Evolutionary conservation across 208 protist genomes (phyloP).

Genomic region (Leishmania turanica): DNA sequence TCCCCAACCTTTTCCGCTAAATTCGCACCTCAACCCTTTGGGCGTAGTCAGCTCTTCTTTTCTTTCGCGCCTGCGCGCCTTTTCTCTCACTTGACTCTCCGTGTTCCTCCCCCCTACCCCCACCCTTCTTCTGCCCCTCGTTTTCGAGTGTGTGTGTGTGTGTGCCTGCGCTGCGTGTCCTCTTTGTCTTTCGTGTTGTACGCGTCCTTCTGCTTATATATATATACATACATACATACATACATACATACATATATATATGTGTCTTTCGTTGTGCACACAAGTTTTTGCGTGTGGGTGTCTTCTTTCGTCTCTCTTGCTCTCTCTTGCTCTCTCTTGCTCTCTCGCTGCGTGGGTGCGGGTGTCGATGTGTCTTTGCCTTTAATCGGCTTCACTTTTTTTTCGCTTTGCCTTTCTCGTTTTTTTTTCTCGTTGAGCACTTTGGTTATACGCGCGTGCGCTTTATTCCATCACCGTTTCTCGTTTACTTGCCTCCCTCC

Average conservation of each 20-base stretch:
- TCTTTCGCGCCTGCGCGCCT: not conserved
- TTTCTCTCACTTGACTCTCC: not conserved
- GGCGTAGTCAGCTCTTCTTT: not conserved
- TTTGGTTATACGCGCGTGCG: not conserved
- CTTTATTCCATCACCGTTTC: not conserved
- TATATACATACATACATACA: not conserved
- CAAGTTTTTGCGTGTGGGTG: not conserved
- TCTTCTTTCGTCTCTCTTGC: not conserved
- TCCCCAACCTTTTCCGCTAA: not conserved
- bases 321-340: not conserved
- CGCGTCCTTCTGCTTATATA: not conserved
- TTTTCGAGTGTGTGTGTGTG: not conserved
- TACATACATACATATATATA: not conserved
- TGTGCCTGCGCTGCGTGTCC: not conserved
- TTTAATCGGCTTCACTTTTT: slow-evolving; percentile 6
- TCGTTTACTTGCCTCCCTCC: not conserved
- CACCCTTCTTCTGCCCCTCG: not conserved
- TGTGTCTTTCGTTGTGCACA: not conserved
- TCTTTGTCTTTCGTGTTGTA: not conserved
- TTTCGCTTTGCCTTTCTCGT: not conserved
- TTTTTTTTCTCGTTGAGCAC: not conserved
- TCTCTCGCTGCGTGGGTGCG: not conserved
- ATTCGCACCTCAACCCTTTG: not conserved
- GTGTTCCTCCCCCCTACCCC: not conserved
- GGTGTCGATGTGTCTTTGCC: not conserved